phyloP scores from a whole-genome alignment of 495 filamentous ascomycete genomes.

The Penicillium robsamsonii region DNA sequence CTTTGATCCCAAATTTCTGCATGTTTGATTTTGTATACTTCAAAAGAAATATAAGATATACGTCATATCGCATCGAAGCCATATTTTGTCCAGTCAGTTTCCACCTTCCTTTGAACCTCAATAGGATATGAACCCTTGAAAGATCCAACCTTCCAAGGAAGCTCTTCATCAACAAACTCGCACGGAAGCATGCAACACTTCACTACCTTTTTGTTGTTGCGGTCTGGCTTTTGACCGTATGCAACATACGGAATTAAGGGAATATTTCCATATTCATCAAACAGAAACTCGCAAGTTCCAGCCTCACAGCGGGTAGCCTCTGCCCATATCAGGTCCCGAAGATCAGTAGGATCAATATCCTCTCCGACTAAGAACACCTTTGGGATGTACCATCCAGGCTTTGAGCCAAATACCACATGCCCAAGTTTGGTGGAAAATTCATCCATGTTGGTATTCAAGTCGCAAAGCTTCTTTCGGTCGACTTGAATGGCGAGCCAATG shows the following conservation, averaged over 20 bases:
- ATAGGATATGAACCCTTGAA: conserved; percentile 20
- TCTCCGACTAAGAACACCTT: conserved; percentile 29
- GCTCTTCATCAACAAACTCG: conserved; percentile 18
- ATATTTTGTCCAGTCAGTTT: conserved; percentile 12
- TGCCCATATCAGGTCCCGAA: conserved; percentile 33
- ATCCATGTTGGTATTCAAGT: conserved; percentile 20
- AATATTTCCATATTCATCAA: conserved; percentile 27
- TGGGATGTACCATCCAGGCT: conserved; percentile 27
- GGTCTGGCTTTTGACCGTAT: conserved; percentile 15
- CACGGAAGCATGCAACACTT: conserved; percentile 19
- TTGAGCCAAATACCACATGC: conserved; percentile 26
- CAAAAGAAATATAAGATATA: no score
- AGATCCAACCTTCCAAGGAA: conserved; percentile 17
- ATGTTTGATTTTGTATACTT: no score
- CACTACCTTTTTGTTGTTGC: conserved; percentile 18
- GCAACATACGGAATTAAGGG: conserved; percentile 32
- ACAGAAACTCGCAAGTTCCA: conserved; percentile 26
- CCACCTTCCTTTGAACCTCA: conserved; percentile 15
- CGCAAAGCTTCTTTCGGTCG: conserved; percentile 18
- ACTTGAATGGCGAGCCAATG: conserved; percentile 31
- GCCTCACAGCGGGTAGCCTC: conserved; percentile 33
- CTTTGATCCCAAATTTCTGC: no score
- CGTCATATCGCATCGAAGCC: conserved; percentile 2
- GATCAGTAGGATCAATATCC: conserved; percentile 28
- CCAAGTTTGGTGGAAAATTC: conserved; percentile 24